phyloP scores from a whole-genome alignment of 768 basidiomycete species.

The Macrocybe gigantea region DNA sequence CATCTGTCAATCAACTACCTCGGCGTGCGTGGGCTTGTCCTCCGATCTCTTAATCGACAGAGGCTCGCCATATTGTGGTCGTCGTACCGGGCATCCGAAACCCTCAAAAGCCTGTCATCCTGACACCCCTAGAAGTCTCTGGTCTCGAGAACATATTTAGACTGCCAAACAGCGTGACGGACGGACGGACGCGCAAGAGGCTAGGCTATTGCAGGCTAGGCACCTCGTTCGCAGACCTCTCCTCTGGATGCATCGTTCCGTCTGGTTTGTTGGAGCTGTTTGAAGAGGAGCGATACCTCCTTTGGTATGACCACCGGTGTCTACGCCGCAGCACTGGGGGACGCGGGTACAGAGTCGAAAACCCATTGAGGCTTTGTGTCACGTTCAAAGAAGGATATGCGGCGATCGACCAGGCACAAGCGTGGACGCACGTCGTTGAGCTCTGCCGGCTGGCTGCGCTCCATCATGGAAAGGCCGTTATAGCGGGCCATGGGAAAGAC shows the following conservation, averaged over 20 bases:
- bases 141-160: constrained; percentile 40
- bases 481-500: not conserved
- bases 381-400: constrained; percentile 46
- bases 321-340: constrained; percentile 9
- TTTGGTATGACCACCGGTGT: constrained; percentile 41
- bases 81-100: constrained; percentile 22
- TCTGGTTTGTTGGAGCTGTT: constrained; percentile 32
- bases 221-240: constrained; percentile 32
- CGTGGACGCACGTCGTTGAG: constrained; percentile 45
- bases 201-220: constrained; percentile 49
- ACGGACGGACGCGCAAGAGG: constrained; percentile 21
- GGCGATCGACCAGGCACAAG: constrained; percentile 44
- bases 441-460: constrained; percentile 18
- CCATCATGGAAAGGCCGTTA: not conserved
- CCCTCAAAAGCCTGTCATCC: constrained; percentile 6
- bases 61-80: constrained; percentile 50
- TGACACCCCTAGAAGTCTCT: constrained; percentile 33
- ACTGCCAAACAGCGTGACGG: constrained; percentile 30
- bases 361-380: constrained; percentile 29
- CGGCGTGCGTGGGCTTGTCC: constrained; percentile 50
- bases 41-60: constrained; percentile 57
- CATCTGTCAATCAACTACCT: constrained; percentile 57
- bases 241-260: constrained; percentile 17
- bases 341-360: constrained; percentile 8
- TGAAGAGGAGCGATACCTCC: constrained; percentile 39